Evolutionary conservation across 495 filamentous ascomycete genomes (phyloP), one percentile per base, ranked within the genome.

Genomic region (Filosporella fistucella): DNA sequence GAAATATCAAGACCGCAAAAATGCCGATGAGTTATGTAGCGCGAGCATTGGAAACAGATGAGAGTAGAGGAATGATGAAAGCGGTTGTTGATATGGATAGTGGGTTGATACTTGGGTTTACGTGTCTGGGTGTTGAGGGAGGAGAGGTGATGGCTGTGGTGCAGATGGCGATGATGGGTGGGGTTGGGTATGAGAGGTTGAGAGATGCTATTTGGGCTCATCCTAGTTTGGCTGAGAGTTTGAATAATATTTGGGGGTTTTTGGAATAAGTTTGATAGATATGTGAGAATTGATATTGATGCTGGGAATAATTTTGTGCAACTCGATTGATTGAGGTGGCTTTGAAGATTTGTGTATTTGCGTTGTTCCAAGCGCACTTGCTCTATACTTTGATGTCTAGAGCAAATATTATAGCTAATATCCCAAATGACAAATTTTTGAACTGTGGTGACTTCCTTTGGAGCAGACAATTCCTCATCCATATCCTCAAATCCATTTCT

Each of bases 81-180:
- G 73, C 66, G 2, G 62, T 73, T 7, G 66, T 76, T 9, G 66
- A 75, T 40, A 57, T 21, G 3, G 67, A 70, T 16, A 70, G 50
- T 4, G 65, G 63, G 14, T 35, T 61, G 56, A 75, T 77, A 37
- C 60, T 75, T 26, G 71, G 71, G 2, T 77, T 75, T 56, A 66
- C 69, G 0, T 70, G 68, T 54, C 47, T 78, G 22, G 68, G 72
- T 2, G 43, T 68, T 14, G 75, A 78, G 56, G 75, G 70, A 9
- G 75, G 74, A n/a, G 74, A 76, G 61, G 42, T 78, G 35, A 76
- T 76, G 74, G 63, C 61, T 42, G 58, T 72, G 20, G 67, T 78
- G 44, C 66, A 78, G 60, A 67, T 68, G 47, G 72, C 73, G 4
- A 75, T 77, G 66, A 57, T 72, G 54, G 74, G 70, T 1, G 56